phyloP scores from a whole-genome alignment of 192 early-diverging fungal species.

The Backusella parvicylindrica region DNA sequence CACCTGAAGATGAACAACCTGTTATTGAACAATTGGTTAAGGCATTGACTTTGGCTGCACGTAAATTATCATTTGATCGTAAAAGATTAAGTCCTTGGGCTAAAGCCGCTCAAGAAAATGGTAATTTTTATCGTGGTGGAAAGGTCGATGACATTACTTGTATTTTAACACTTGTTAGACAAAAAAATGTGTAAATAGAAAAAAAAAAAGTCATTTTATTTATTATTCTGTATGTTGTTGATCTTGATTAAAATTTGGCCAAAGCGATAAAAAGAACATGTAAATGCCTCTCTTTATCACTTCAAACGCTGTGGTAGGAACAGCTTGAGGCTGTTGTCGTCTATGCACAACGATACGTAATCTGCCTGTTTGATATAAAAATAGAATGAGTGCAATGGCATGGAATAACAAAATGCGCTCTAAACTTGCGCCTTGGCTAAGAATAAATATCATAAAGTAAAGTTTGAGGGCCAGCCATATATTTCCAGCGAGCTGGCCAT shows the following conservation, averaged over 20 bases:
- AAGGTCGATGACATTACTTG: constrained; percentile 61
- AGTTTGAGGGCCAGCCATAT: constrained; percentile 63
- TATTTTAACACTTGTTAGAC: constrained; percentile 46
- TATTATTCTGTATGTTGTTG: constrained; percentile 3
- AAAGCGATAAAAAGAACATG: constrained; percentile 19
- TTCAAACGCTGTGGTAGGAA: neutral
- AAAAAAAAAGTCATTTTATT: neutral
- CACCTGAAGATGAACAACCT: neutral
- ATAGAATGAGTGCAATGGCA: constrained; percentile 51
- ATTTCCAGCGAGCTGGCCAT: neutral
- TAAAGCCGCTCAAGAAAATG: constrained; percentile 42
- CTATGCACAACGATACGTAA: constrained; percentile 41
- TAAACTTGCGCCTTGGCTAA: constrained; percentile 58
- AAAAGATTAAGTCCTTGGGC: constrained; percentile 51
- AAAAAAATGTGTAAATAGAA: neutral
- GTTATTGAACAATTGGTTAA: constrained; percentile 45
- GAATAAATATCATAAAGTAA: constrained; percentile 54
- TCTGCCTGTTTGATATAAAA: constrained; percentile 56
- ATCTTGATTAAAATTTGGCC: constrained; percentile 21
- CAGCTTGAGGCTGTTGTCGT: neutral
- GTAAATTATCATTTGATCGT: constrained; percentile 43
- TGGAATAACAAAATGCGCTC: constrained; percentile 56
- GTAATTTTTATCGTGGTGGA: constrained; percentile 43
- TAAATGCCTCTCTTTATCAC: constrained; percentile 21
- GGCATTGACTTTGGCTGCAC: constrained; percentile 49